A percentile compares a stretch with the other conserved stretches of the same genome.
Evolutionary conservation across 495 filamentous ascomycete species (phyloP).

Genomic region (Rusavskia elegans): DNA sequence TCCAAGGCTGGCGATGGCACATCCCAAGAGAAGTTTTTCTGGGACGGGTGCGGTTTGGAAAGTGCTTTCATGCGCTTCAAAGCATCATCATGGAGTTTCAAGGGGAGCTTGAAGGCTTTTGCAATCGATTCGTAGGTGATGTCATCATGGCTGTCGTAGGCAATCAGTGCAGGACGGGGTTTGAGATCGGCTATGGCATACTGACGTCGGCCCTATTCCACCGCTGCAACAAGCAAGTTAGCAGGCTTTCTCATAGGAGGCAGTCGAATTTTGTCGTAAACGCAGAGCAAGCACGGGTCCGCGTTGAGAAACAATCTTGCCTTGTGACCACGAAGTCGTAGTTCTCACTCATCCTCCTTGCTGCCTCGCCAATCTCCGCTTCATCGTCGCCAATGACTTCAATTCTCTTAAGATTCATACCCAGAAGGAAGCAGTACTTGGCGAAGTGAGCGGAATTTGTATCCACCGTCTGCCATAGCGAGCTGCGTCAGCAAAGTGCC

Average conservation of each 20-base stretch:
- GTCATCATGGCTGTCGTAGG: conserved; percentile 61
- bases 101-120: conserved; percentile 63
- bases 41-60: conserved; percentile 50
- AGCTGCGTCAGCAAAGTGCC: not conserved
- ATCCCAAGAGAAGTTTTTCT: conserved; percentile 74
- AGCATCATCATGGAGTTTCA: conserved; percentile 60
- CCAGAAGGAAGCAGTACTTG: conserved; percentile 81
- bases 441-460: conserved; percentile 88
- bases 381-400: conserved; percentile 92
- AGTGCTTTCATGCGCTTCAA: conserved; percentile 70
- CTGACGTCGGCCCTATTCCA: conserved; percentile 86
- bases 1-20: conserved; percentile 57
- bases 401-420: conserved; percentile 75
- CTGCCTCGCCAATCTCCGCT: conserved; percentile 74
- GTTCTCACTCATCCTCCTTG: conserved; percentile 63
- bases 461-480: conserved; percentile 46
- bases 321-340: conserved; percentile 90
- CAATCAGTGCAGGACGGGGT: conserved; percentile 2
- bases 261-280: not conserved
- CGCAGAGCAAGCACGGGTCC: too few relatives aligned
- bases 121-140: conserved; percentile 93
- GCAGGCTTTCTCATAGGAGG: not conserved
- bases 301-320: conserved; percentile 10
- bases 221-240: conserved; percentile 32
- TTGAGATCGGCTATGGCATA: conserved; percentile 9